Evolutionary conservation across 306 rosid genomes (phyloP), one percentile per base, ranked within the genome.

Genomic region (Cicer judaicum): DNA sequence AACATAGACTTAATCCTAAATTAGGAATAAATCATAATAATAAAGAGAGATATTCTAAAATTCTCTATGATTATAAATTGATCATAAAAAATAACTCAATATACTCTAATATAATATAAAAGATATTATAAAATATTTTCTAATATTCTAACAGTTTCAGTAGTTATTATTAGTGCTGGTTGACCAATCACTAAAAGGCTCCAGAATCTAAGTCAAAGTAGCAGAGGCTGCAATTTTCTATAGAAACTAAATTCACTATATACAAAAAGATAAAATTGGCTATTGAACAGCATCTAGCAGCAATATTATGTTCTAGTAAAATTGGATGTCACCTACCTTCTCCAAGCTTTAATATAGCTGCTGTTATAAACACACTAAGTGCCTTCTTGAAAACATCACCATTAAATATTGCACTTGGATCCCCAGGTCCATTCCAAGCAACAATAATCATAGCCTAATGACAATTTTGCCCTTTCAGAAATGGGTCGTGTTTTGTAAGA

Each of bases 361-460:
- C 98, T 64, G 97, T 94, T 77, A 94, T 91, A 76, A 94, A 94
- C 75, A 91, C 93, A 12, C 95, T 87, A 75, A 91, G 85, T 36
- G 88, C 95, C 85, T 91, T 94, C 93, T 87, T 90, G 93, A 94
- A 87, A 73, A 91, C 98, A 70, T 84, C 85, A 39, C 52, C 78
- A 16, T 78, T 49, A 77, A 94, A 91, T 55, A 91, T 76, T 73
- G 91, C 83, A 78, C 81, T 84, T 47, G 89, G 94, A 70, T 88
- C 88, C 79, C 97, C 98, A 39, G 92, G 47, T 68, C 97, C 93
- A 76, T 91, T 91, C 97, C 98, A 94, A 60, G 98, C 90, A 83
- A 91, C 84, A 79, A 94, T 91, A 56, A 94, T 94, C 98, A 94
- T 94, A 55, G 89, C 98, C 98, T 94, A 74, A 39, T 4, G 40